A percentile compares a stretch with the other conserved stretches of the same genome.
phyloP scores from a whole-genome alignment of 2,329 filamentous ascomycete species.

The Hypoxylon sp. region DNA sequence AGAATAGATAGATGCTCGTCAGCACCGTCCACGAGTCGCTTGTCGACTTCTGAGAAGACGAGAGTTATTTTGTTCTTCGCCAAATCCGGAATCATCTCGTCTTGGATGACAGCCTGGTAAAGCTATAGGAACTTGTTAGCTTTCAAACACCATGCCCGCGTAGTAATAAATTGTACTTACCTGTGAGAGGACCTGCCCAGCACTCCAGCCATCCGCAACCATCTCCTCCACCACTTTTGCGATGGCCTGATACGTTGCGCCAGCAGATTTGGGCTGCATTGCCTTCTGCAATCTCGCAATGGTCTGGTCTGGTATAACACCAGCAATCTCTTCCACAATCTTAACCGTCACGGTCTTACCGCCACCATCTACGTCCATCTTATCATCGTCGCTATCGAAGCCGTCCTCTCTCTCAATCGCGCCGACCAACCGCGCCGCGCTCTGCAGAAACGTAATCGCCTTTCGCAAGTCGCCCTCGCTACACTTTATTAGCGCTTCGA shows the following conservation, averaged over 20 bases:
- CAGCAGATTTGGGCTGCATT: constrained; percentile 77
- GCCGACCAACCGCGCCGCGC: constrained; percentile 88
- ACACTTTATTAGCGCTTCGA: constrained; percentile 86
- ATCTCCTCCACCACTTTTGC: constrained; percentile 87
- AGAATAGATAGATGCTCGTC: constrained; percentile 95
- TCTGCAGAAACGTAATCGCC: constrained; percentile 96
- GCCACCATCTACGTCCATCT: constrained; percentile 70
- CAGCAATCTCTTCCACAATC: constrained; percentile 93
- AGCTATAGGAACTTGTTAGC: constrained; percentile 61
- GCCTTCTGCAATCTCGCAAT: constrained; percentile 78
- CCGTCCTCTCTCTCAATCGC: constrained; percentile 64
- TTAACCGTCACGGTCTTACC: constrained; percentile 76
- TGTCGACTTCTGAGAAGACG: constrained; percentile 93
- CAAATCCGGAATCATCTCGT: constrained; percentile 83
- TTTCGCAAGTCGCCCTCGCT: constrained; percentile 95
- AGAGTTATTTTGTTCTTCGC: constrained; percentile 93
- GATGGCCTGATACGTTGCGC: constrained; percentile 77
- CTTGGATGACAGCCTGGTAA: constrained; percentile 84
- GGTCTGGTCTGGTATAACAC: constrained; percentile 84
- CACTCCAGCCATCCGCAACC: constrained; percentile 97
- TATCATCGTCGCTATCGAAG: constrained; percentile 63
- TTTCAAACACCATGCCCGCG: constrained; percentile 21
- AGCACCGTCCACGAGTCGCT: constrained; percentile 91
- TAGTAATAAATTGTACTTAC: constrained; percentile 56
- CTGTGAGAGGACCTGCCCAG: constrained; percentile 85